Conservation (phyloP, 495 filamentous ascomycete genomes). For the Xylaria grammica region DNA sequence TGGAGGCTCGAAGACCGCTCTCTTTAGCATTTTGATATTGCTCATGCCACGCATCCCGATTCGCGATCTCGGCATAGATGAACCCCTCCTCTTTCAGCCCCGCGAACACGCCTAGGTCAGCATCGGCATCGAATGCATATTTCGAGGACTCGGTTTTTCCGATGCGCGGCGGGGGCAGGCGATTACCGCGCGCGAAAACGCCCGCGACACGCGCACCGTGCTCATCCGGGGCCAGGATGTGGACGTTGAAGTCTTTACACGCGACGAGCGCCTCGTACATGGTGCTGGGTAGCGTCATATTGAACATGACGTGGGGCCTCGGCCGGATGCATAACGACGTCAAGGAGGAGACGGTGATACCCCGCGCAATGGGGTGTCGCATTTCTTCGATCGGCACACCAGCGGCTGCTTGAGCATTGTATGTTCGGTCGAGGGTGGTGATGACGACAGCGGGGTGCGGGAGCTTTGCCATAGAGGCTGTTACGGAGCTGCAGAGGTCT, state of each 20-base stretch:
- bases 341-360: slow-evolving; percentile 85
- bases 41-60: slow-evolving; percentile 17
- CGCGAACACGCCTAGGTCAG: slow-evolving; percentile 17
- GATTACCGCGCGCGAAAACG: slow-evolving; percentile 39
- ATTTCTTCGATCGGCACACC: slow-evolving; percentile 29
- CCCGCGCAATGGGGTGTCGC: slow-evolving; percentile 45
- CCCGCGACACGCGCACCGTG: slow-evolving; percentile 51
- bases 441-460: slow-evolving; percentile 77
- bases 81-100: slow-evolving; percentile 8
- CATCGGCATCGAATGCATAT: slow-evolving; percentile 13
- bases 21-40: slow-evolving; percentile 19
- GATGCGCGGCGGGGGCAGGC: background rate
- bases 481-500: slow-evolving; percentile 50
- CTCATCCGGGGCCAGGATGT: slow-evolving; percentile 49
- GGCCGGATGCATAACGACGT: slow-evolving; percentile 73
- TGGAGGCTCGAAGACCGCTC: background rate
- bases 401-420: slow-evolving; percentile 25
- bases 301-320: slow-evolving; percentile 75
- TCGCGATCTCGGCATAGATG: slow-evolving; percentile 8
- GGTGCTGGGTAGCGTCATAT: slow-evolving; percentile 73
- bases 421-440: slow-evolving; percentile 52
- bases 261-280: slow-evolving; percentile 66
- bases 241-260: slow-evolving; percentile 52
- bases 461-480: slow-evolving; percentile 70
- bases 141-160: background rate